These are phyloP conservation scores for Daldinia sp. DNA, from an alignment of 2,329 filamentous ascomycete species.

Conservation along the genomic window DNA sequence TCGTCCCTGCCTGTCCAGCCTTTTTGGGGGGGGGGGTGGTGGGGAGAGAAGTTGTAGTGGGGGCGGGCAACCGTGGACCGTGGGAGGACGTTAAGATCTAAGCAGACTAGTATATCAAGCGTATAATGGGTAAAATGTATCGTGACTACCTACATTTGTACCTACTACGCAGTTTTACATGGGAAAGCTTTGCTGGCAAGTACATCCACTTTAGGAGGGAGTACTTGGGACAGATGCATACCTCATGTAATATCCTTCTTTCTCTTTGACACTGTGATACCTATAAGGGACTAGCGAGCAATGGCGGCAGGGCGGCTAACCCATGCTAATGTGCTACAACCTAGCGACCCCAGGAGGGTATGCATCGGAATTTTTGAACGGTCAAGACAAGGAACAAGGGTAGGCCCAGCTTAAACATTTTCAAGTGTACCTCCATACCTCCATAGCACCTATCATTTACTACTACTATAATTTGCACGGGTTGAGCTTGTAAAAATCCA, in stretches of 20 bases:
- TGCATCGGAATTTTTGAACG: conserved; percentile 35
- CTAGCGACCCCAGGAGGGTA: conserved; percentile 17
- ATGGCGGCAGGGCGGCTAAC: conserved; percentile 17
- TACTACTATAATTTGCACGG: conserved; percentile 6
- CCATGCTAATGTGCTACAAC: conserved; percentile 24
- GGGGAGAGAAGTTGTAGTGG: neutral
- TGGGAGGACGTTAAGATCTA: neutral
- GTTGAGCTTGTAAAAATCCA: conserved; percentile 11
- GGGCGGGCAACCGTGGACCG: neutral
- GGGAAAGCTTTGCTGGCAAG: neutral
- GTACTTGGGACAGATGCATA: too few relatives aligned
- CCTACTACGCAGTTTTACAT: neutral
- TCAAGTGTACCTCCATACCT: neutral
- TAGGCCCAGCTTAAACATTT: conserved; percentile 6
- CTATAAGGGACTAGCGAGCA: neutral
- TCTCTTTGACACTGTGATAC: conserved; percentile 3
- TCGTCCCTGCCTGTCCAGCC: neutral
- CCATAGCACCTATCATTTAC: neutral
- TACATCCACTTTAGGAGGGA: neutral
- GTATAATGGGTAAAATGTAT: neutral
- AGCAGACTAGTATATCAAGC: neutral
- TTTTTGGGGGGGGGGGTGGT: neutral
- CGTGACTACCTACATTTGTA: neutral
- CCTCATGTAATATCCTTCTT: too few relatives aligned
- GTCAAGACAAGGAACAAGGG: conserved; percentile 4